These are phyloP conservation scores for Suillus sp. DNA, from an alignment of 768 basidiomycete genomes.

Conservation along the genomic window DNA sequence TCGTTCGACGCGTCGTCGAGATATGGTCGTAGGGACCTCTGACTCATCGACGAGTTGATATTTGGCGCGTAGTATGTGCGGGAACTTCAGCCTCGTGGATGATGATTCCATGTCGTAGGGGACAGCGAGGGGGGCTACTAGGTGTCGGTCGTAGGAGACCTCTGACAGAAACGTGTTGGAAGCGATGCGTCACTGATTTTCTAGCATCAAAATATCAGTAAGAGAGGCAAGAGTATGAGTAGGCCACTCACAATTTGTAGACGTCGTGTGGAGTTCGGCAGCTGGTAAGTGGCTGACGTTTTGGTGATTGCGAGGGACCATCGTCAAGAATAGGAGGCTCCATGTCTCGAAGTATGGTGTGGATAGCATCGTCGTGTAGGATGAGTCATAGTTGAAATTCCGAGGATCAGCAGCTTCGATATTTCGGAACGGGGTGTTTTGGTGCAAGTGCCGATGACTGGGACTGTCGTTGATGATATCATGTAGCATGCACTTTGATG, in stretches of 20 bases:
- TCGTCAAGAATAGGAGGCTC: not conserved
- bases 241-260: not conserved
- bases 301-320: not conserved
- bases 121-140: not conserved
- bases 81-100: not conserved
- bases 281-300: not conserved
- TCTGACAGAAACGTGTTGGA: not conserved
- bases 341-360: not conserved
- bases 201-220: not conserved
- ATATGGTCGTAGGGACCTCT: slow-evolving; percentile 3
- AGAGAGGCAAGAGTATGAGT: not conserved
- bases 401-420: not conserved
- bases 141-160: not conserved
- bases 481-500: not conserved
- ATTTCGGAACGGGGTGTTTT: not conserved
- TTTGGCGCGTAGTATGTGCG: not conserved
- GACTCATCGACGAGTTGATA: not conserved
- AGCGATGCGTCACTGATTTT: not conserved
- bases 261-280: not conserved
- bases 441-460: not conserved
- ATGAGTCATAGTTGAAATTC: not conserved
- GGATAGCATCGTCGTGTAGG: not conserved
- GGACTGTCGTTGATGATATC: not conserved
- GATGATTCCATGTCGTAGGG: not conserved
- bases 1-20: not conserved